A percentile compares a stretch with the other conserved stretches of the same genome.
Evolutionary conservation across 371 early-diverging fungal species (phyloP).

Genomic region (Rhizopus stolonifer): DNA sequence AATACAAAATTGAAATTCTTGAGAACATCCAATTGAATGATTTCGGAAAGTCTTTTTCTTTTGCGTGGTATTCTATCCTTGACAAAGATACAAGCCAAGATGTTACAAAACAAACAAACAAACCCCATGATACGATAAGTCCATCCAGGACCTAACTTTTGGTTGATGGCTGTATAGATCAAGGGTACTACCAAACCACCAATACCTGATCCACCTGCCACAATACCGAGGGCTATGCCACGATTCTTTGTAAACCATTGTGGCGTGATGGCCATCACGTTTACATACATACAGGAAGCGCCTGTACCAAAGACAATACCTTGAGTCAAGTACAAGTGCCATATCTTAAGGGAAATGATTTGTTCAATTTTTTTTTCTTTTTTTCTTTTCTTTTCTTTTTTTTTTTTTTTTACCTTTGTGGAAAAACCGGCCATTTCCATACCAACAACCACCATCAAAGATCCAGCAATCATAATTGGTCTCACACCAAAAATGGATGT

Average conservation of each 20-base stretch:
- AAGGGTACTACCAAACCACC: slow-evolving; percentile 76
- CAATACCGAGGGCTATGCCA: slow-evolving; percentile 73
- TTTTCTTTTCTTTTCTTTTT: too few species aligned
- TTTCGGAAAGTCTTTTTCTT: slow-evolving; percentile 15
- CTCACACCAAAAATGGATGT: slow-evolving; percentile 25
- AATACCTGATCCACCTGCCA: slow-evolving; percentile 79
- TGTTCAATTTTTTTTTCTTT: too few species aligned
- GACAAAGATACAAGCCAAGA: slow-evolving; percentile 31
- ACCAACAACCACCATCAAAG: slow-evolving; percentile 24
- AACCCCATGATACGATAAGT: slow-evolving; percentile 58
- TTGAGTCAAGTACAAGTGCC: slow-evolving; percentile 35
- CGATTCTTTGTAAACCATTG: slow-evolving; percentile 76
- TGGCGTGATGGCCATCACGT: slow-evolving; percentile 51
- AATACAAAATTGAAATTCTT: slow-evolving; percentile 14
- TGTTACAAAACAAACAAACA: slow-evolving; percentile 28
- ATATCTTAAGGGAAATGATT: slow-evolving; percentile 20
- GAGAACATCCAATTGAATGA: slow-evolving; percentile 2
- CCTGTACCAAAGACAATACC: slow-evolving; percentile 45
- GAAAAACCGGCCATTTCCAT: slow-evolving; percentile 37
- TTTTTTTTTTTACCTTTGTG: too few species aligned
- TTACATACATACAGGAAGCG: slow-evolving; percentile 29
- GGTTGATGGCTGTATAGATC: slow-evolving; percentile 58
- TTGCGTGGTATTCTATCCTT: slow-evolving; percentile 24
- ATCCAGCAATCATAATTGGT: slow-evolving; percentile 26
- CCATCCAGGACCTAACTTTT: slow-evolving; percentile 56